Percentiles rank a stretch among this genome's conserved stretches.
Evolutionary conservation across 306 rosid species (phyloP).

Genomic region (Trifolium subterraneum): DNA sequence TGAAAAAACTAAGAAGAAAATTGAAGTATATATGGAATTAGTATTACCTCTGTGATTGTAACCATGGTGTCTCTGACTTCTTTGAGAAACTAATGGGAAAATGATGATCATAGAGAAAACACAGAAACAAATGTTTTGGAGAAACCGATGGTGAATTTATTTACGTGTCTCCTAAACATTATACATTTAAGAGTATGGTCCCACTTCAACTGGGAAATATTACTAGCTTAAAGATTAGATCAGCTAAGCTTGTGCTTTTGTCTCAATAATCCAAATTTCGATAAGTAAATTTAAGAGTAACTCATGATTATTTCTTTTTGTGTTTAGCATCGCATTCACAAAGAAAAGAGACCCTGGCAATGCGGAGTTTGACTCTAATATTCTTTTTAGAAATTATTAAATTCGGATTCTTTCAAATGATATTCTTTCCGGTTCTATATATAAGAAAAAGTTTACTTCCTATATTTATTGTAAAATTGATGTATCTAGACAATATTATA

Average conservation of each 20-base stretch:
- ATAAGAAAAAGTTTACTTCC: too few species aligned
- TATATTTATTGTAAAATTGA: too few species aligned
- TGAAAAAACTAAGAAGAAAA: conserved; percentile 18
- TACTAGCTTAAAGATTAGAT: conserved; percentile 18
- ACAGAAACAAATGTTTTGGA: conserved; percentile 29
- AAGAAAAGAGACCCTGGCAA: too few species aligned
- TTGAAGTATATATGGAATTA: conserved; percentile 27
- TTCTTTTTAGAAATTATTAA: too few species aligned
- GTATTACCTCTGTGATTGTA: conserved; percentile 60
- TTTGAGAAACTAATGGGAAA: conserved; percentile 44
- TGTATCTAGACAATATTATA: too few species aligned
- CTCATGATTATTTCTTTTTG: neutral
- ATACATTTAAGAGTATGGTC: conserved; percentile 56
- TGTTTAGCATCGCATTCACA: too few species aligned
- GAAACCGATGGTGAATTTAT: conserved; percentile 48
- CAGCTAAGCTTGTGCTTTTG: conserved; percentile 7
- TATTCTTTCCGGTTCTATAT: too few species aligned
- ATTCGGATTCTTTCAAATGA: too few species aligned
- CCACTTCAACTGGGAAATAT: conserved; percentile 49
- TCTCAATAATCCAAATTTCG: neutral
- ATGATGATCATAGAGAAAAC: conserved; percentile 31
- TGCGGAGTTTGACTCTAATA: too few species aligned
- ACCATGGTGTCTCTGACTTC: conserved; percentile 39
- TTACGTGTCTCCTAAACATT: conserved; percentile 48
- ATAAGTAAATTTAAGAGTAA: neutral